phyloP scores from a whole-genome alignment of 1,284 basidiomycete genomes.

The Filobasidium uniguttulatum region DNA sequence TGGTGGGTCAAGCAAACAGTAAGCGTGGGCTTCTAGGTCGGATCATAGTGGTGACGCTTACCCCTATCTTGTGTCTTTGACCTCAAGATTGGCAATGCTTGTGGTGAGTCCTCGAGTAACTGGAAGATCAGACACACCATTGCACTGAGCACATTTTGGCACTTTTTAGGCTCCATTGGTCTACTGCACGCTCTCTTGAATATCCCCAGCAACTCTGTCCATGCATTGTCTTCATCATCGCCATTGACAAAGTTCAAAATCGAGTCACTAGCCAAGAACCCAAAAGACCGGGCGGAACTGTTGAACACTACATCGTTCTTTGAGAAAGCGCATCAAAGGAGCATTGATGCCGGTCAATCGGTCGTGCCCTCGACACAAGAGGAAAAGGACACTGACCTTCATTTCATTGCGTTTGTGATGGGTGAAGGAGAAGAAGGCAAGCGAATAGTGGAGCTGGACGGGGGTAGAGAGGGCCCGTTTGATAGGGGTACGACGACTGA shows the following conservation, averaged over 20 bases:
- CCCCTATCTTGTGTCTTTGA: background rate
- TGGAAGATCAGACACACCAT: too few relatives aligned
- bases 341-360: slow-evolving; percentile 56
- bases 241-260: slow-evolving; percentile 29
- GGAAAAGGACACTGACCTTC: slow-evolving; percentile 50
- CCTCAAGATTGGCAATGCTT: slow-evolving; percentile 76
- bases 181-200: slow-evolving; percentile 54
- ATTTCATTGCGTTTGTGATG: slow-evolving; percentile 72
- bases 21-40: slow-evolving; percentile 11
- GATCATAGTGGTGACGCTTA: background rate
- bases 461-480: slow-evolving; percentile 53
- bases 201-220: slow-evolving; percentile 20
- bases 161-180: slow-evolving; percentile 49
- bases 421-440: slow-evolving; percentile 38
- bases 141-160: too few relatives aligned
- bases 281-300: slow-evolving; percentile 53
- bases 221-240: slow-evolving; percentile 20
- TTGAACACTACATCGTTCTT: slow-evolving; percentile 65
- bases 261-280: slow-evolving; percentile 20
- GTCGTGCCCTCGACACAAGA: slow-evolving; percentile 32
- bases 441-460: slow-evolving; percentile 69
- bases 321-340: slow-evolving; percentile 54
- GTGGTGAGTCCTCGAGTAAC: slow-evolving; percentile 49
- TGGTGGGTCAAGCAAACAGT: slow-evolving; percentile 41
- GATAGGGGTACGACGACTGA: slow-evolving; percentile 52